phyloP scores from a whole-genome alignment of 1,284 basidiomycete species.

The Pseudozyma tsukubaensis region DNA sequence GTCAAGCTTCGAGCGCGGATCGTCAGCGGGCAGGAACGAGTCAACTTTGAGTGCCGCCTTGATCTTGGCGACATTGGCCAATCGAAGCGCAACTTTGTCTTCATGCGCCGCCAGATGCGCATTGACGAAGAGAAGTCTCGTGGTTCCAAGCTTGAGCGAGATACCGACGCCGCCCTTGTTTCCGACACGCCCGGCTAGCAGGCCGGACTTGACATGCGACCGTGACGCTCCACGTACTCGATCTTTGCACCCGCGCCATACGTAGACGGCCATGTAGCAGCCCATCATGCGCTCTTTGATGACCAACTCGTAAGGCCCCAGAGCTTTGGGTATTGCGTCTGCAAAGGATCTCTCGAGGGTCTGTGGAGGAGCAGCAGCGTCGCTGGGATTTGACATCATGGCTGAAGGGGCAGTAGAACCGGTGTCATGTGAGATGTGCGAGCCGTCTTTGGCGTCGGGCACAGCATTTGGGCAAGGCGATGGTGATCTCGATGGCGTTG shows the following conservation, averaged over 20 bases:
- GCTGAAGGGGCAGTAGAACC: conserved; percentile 14
- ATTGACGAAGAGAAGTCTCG: conserved; percentile 83
- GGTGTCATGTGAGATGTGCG: conserved; percentile 7
- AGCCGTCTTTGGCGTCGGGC: neutral
- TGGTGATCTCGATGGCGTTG: conserved; percentile 34
- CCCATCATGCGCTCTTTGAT: conserved; percentile 89
- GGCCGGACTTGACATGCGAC: conserved; percentile 80
- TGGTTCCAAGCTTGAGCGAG: conserved; percentile 79
- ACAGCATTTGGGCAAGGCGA: conserved; percentile 18
- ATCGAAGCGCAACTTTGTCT: conserved; percentile 62
- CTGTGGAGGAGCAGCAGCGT: neutral
- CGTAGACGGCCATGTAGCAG: conserved; percentile 74
- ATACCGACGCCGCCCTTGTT: conserved; percentile 83
- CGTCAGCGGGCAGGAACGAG: conserved; percentile 74
- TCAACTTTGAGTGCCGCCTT: conserved; percentile 72
- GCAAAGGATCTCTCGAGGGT: conserved; percentile 11
- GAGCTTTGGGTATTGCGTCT: conserved; percentile 48
- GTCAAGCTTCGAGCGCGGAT: conserved; percentile 71
- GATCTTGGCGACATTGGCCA: conserved; percentile 71
- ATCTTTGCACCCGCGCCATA: conserved; percentile 61
- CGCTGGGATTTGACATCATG: neutral
- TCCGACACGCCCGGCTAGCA: conserved; percentile 86
- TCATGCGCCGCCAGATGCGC: conserved; percentile 78
- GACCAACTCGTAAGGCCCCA: conserved; percentile 79
- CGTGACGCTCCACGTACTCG: conserved; percentile 70